Evolutionary conservation across 441 rosid genomes (phyloP).

Genomic region (Adansonia rubrostipa): DNA sequence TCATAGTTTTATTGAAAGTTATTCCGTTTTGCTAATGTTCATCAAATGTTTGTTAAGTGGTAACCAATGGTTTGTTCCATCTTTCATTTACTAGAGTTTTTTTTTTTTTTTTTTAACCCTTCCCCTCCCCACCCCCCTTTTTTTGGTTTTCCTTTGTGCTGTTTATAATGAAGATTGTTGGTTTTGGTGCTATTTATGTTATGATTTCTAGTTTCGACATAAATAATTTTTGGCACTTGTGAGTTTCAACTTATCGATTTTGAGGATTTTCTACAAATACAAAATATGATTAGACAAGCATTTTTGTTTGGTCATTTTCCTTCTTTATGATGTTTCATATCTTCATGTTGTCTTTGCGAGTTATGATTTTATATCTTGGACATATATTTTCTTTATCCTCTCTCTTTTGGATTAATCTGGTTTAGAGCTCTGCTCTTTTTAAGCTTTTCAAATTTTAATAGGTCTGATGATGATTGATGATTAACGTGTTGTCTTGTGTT

Average conservation of each 20-base stretch:
- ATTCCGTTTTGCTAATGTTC: background rate
- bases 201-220: constrained; percentile 7
- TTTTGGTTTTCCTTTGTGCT: background rate
- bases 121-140: background rate
- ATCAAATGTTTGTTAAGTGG: constrained; percentile 8
- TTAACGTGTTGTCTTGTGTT: constrained; percentile 7
- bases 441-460: background rate
- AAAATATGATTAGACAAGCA: background rate
- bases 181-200: background rate
- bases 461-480: constrained; percentile 13
- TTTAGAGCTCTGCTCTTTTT: constrained; percentile 6
- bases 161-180: background rate
- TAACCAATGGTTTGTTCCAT: constrained; percentile 16
- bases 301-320: background rate
- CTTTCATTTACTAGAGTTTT: background rate
- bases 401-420: constrained; percentile 22
- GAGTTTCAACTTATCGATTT: constrained; percentile 12
- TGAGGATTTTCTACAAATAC: constrained; percentile 17
- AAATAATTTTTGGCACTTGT: background rate
- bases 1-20: background rate
- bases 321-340: background rate
- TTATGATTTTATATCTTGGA: background rate
- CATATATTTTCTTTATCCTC: background rate
- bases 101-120: background rate
- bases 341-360: background rate